Evolutionary conservation across 495 filamentous ascomycete genomes (phyloP), one percentile per base, ranked within the genome.

Genomic region (Xylaria flabelliformis): DNA sequence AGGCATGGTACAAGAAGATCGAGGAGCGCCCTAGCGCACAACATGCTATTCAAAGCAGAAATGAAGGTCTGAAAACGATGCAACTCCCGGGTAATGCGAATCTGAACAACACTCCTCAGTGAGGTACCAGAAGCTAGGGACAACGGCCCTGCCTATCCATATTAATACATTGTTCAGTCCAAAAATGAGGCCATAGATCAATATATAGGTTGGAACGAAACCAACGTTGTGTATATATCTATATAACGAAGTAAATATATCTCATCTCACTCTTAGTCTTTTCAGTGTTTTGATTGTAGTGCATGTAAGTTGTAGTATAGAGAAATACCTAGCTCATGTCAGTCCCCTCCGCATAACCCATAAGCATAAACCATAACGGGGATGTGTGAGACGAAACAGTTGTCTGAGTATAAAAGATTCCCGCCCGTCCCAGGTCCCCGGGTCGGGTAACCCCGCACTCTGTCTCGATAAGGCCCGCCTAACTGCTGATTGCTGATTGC

Each of bases 1-100:
- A 77, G 44, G 74, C 74, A 9, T 82, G 81, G 80, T 74, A 76
- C 17, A 71, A 73, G 64, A 74, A 73, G 50, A 66, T 82, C 69
- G 46, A 76, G 29, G 67, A 67, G 44, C 67, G 77, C n/a, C 70
- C 71, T 2, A 59, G 67, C 9, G 77, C 78, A 19, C 64, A 73
- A 39, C 75, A 74, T 50, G 71, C 53, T 4, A 61, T 69, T 41
- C 1, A 61, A 13, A 59, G 36, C 3, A 69, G 67, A 17, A 69
- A 61, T 21, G 67, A 58, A 42, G 51, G 67, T 3, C 17, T 69
- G 53, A 58, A 36, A 15, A 21, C 19, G 8, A 1, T 69, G 1
- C 53, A 39, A 17, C 8, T 53, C 26, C 48, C 64, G 2, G 32
- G 26, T 21, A 6, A 66, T 12, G 8, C 24, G 32, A 46, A 67